Conservation (phyloP, 108 stramenopile species). For the Discostella stelligeroides region DNA sequence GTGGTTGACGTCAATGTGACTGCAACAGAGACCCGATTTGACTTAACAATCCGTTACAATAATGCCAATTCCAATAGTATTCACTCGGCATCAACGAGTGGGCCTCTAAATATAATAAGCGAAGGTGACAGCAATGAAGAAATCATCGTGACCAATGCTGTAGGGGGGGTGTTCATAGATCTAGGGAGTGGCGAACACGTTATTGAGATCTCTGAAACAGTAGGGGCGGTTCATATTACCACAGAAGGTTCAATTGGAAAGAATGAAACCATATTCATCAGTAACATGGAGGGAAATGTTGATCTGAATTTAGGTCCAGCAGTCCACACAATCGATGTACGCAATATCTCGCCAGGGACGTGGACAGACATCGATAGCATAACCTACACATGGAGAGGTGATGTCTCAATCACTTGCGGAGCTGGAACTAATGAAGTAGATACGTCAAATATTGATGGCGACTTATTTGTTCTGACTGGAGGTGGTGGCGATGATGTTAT, state of each 20-base stretch:
- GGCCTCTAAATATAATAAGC: conserved; percentile 14
- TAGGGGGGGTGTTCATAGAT: conserved; percentile 18
- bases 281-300: not conserved
- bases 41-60: not conserved
- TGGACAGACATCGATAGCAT: too few relatives aligned
- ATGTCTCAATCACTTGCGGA: too few relatives aligned
- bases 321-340: too few relatives aligned
- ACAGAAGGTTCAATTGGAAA: too few relatives aligned
- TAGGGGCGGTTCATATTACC: not conserved
- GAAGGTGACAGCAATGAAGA: conserved; percentile 9
- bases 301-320: not conserved
- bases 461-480: too few relatives aligned
- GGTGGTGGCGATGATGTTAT: too few relatives aligned
- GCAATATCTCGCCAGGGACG: too few relatives aligned
- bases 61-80: conserved; percentile 6
- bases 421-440: too few relatives aligned
- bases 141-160: not conserved
- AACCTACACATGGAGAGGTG: too few relatives aligned
- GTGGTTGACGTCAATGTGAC: conserved; percentile 2
- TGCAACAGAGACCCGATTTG: not conserved
- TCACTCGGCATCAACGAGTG: not conserved
- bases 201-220: conserved; percentile 2
- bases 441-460: too few relatives aligned
- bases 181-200: conserved; percentile 1
- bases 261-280: not conserved